Evolutionary conservation across 495 filamentous ascomycete genomes (phyloP).

Genomic region (Hypoxylon trugodes): DNA sequence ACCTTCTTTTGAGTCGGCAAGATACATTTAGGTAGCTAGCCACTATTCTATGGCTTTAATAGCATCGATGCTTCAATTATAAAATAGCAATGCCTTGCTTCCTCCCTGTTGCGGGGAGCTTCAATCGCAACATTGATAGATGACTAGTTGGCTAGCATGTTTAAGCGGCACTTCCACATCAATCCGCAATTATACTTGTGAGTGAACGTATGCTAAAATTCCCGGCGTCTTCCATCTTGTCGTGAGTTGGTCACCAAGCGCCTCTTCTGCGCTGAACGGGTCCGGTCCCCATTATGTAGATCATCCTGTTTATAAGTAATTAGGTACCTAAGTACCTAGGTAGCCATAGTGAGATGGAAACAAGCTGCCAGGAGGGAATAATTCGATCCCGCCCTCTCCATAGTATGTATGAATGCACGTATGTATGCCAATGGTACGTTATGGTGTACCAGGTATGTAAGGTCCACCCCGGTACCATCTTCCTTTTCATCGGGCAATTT

Average conservation of each 20-base stretch:
- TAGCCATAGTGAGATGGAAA: no score
- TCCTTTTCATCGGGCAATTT: constrained; percentile 53
- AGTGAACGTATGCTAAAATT: constrained; percentile 12
- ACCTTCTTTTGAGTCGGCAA: constrained; percentile 25
- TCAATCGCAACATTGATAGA: constrained; percentile 11
- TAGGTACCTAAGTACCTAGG: neutral
- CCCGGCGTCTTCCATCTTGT: neutral
- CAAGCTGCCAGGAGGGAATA: constrained; percentile 28
- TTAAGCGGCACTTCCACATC: no score
- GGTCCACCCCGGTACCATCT: constrained; percentile 43
- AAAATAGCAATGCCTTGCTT: no score
- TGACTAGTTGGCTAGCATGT: neutral
- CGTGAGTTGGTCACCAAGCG: no score
- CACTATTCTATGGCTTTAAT: neutral
- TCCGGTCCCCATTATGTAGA: neutral
- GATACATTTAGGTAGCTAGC: constrained; percentile 7
- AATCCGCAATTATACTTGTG: no score
- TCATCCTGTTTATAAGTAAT: neutral
- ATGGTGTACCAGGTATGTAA: no score
- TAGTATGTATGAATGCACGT: constrained; percentile 40
- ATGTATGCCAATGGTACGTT: constrained; percentile 49
- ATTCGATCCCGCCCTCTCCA: constrained; percentile 39
- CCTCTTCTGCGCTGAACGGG: no score
- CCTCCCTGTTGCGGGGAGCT: no score
- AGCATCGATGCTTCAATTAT: no score